These are phyloP conservation scores for Allomyces arbusculus DNA, from an alignment of 192 early-diverging fungal species.

Conservation along the genomic window DNA sequence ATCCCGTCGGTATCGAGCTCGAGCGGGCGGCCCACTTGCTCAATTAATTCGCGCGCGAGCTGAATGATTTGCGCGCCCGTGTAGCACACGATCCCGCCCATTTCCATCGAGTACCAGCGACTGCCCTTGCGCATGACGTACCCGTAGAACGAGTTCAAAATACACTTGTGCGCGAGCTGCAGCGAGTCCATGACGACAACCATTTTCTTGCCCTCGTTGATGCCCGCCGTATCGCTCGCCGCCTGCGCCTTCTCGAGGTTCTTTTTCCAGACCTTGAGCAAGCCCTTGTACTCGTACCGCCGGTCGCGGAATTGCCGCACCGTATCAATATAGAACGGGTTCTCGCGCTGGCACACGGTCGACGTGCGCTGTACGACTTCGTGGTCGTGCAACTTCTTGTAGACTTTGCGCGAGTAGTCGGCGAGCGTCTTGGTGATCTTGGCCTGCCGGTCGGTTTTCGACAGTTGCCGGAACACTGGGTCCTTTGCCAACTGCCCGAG, in stretches of 20 bases:
- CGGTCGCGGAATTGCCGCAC: slow-evolving; percentile 91
- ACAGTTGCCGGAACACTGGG: slow-evolving; percentile 47
- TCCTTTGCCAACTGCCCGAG: slow-evolving; percentile 63
- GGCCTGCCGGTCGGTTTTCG: slow-evolving; percentile 40
- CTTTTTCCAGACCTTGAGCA: slow-evolving; percentile 80
- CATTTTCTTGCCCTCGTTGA: slow-evolving; percentile 74
- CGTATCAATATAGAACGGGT: slow-evolving; percentile 95
- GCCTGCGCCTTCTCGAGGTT: slow-evolving; percentile 48
- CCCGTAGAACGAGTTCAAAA: slow-evolving; percentile 88
- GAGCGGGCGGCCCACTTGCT: slow-evolving; percentile 77
- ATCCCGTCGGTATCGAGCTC: slow-evolving; percentile 98
- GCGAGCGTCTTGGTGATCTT: slow-evolving; percentile 57
- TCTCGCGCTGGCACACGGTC: slow-evolving; percentile 90
- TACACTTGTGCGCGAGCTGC: slow-evolving; percentile 94
- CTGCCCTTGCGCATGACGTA: slow-evolving; percentile 98
- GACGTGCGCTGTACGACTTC: slow-evolving; percentile 64
- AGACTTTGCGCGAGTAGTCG: slow-evolving; percentile 76
- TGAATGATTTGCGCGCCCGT: slow-evolving; percentile 96
- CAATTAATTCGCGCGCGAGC: slow-evolving; percentile 76
- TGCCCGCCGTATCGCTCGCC: slow-evolving; percentile 38
- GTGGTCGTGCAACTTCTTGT: slow-evolving; percentile 61
- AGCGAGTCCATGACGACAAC: slow-evolving; percentile 92
- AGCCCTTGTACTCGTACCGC: slow-evolving; percentile 90
- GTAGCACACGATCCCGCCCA: slow-evolving; percentile 95
- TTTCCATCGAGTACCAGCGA: slow-evolving; percentile 96